A percentile compares a stretch with the other conserved stretches of the same genome.
phyloP scores from a whole-genome alignment of 106 monocot species.

The Allium fistulosum region DNA sequence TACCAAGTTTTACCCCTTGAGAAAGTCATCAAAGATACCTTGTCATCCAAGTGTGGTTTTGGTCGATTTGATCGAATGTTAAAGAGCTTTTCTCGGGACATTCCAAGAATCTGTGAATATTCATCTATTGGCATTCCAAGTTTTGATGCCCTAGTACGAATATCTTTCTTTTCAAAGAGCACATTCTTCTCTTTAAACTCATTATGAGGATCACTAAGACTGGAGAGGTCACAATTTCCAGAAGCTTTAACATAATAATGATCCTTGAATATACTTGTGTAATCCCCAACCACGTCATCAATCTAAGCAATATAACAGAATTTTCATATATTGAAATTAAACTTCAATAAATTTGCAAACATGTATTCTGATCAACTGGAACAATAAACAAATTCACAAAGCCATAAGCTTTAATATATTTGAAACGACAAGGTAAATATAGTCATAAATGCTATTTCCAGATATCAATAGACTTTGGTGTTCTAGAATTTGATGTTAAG shows the following conservation, averaged over 20 bases:
- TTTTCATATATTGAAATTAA: no score
- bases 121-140: constrained; percentile 56
- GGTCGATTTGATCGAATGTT: constrained; percentile 46
- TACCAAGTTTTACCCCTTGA: no score
- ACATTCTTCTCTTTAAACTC: constrained; percentile 85
- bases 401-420: no score
- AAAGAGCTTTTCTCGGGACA: constrained; percentile 55
- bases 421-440: no score
- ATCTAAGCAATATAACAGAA: constrained; percentile 22
- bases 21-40: constrained; percentile 25
- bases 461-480: no score
- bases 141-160: constrained; percentile 47
- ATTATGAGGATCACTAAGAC: constrained; percentile 84
- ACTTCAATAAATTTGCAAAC: no score
- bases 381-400: no score
- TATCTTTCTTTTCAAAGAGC: constrained; percentile 60
- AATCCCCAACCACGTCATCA: constrained; percentile 60
- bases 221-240: constrained; percentile 95
- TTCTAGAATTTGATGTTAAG: no score
- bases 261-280: constrained; percentile 62
- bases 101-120: constrained; percentile 51
- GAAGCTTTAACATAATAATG: constrained; percentile 90
- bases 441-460: no score
- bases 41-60: constrained; percentile 92
- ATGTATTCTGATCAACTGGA: no score